phyloP scores from a whole-genome alignment of 169 alveolate genomes.

The Perkinsus olseni region DNA sequence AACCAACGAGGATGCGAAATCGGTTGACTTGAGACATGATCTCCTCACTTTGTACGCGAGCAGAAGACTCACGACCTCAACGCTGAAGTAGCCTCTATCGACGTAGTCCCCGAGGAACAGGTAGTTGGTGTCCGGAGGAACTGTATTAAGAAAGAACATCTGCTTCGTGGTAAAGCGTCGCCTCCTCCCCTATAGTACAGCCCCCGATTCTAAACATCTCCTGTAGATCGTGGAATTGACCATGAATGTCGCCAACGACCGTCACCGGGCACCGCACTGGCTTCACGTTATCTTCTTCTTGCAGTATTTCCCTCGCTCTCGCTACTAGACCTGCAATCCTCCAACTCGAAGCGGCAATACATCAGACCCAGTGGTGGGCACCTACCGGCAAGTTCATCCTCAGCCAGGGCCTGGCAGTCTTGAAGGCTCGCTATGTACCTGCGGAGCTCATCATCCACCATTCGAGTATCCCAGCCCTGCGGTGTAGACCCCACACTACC shows the following conservation, averaged over 20 bases:
- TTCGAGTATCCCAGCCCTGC: too few relatives aligned
- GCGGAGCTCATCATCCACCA: too few relatives aligned
- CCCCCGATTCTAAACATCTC: slow-evolving; percentile 47
- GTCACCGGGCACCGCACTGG: slow-evolving; percentile 76
- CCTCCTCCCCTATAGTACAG: too few relatives aligned
- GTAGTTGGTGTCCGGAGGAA: slow-evolving; percentile 68
- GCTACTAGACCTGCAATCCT: slow-evolving; percentile 32
- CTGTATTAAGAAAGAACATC: too few relatives aligned
- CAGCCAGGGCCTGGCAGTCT: too few relatives aligned
- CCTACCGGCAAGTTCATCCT: too few relatives aligned
- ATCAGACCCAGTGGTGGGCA: too few relatives aligned
- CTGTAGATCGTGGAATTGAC: slow-evolving; percentile 80
- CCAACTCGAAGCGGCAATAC: too few relatives aligned
- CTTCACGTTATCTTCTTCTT: slow-evolving; percentile 62
- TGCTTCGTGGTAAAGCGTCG: too few relatives aligned
- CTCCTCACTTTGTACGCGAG: slow-evolving; percentile 84
- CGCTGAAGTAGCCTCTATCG: slow-evolving; percentile 92
- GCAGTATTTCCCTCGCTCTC: slow-evolving; percentile 61
- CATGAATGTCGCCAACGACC: slow-evolving; percentile 95
- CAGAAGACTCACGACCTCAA: slow-evolving; percentile 87
- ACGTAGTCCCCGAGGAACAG: slow-evolving; percentile 94
- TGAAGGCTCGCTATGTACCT: too few relatives aligned
- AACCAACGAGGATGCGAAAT: slow-evolving; percentile 88
- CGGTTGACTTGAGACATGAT: slow-evolving; percentile 91
- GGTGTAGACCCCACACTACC: too few relatives aligned